Evolutionary conservation across 148 eudicot species (phyloP).

Genomic region (Amaranthus palmeri): DNA sequence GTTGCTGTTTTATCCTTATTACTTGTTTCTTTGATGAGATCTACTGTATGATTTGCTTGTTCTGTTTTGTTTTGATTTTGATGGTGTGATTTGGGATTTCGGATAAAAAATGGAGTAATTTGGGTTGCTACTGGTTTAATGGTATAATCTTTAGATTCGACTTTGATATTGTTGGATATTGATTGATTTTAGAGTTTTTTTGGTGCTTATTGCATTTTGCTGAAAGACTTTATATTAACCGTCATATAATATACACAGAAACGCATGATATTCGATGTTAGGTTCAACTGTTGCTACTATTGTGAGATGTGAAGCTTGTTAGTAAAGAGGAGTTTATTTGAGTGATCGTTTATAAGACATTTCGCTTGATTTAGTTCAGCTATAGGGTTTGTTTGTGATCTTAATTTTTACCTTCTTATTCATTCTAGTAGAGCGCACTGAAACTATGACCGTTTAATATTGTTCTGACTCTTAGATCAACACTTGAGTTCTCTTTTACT

Average conservation of each 20-base stretch:
- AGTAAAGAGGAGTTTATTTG: neutral
- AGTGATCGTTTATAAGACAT: neutral
- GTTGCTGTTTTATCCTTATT: constrained; percentile 19
- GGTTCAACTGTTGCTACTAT: neutral
- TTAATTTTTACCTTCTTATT: neutral
- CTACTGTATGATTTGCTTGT: constrained; percentile 12
- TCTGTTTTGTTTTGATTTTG: constrained; percentile 4
- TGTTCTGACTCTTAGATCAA: too few species aligned
- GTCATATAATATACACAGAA: neutral
- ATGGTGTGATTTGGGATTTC: constrained; percentile 4
- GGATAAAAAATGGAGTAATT: neutral
- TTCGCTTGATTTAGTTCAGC: neutral
- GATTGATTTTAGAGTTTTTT: neutral
- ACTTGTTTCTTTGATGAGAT: constrained; percentile 4
- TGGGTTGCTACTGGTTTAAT: neutral
- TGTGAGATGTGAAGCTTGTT: neutral
- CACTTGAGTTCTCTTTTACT: neutral
- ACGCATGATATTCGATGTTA: neutral
- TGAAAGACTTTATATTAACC: too few species aligned
- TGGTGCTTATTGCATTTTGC: neutral
- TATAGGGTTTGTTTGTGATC: neutral
- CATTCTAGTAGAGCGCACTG: neutral
- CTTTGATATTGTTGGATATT: neutral
- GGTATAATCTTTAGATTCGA: neutral
- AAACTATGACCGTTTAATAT: too few species aligned